Evolutionary conservation across 2,329 filamentous ascomycete species (phyloP).

Genomic region (Arthrobotrys musiformis): DNA sequence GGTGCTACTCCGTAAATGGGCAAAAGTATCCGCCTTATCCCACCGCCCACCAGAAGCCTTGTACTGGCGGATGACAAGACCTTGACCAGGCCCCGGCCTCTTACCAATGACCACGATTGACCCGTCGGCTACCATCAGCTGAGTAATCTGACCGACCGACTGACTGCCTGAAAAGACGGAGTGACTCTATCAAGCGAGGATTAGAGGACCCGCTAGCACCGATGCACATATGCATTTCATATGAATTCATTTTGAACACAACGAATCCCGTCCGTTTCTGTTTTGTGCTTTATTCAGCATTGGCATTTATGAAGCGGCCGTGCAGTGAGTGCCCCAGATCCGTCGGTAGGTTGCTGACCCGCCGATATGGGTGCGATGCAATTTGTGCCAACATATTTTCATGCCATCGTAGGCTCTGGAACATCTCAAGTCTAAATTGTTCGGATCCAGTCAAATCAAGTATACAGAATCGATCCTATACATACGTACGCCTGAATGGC

Average conservation of each 20-base stretch:
- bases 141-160: slow-evolving; percentile 30
- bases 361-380: background rate
- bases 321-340: background rate
- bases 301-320: background rate
- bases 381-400: background rate
- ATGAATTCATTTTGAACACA: slow-evolving; percentile 22
- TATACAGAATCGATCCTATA: background rate
- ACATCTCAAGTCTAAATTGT: background rate
- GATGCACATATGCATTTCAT: background rate
- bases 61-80: slow-evolving; percentile 4
- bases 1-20: background rate
- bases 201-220: background rate
- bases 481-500: background rate
- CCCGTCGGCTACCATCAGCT: slow-evolving; percentile 22
- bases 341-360: background rate
- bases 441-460: background rate
- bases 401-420: background rate
- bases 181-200: slow-evolving; percentile 19
- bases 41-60: slow-evolving; percentile 4
- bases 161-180: slow-evolving; percentile 11
- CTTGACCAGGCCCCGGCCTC: background rate
- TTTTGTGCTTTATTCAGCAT: background rate
- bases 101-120: slow-evolving; percentile 20
- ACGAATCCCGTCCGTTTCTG: no score
- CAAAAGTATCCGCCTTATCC: slow-evolving; percentile 5